phyloP scores from a whole-genome alignment of 257 asterid species.

The Capsicum chinense region DNA sequence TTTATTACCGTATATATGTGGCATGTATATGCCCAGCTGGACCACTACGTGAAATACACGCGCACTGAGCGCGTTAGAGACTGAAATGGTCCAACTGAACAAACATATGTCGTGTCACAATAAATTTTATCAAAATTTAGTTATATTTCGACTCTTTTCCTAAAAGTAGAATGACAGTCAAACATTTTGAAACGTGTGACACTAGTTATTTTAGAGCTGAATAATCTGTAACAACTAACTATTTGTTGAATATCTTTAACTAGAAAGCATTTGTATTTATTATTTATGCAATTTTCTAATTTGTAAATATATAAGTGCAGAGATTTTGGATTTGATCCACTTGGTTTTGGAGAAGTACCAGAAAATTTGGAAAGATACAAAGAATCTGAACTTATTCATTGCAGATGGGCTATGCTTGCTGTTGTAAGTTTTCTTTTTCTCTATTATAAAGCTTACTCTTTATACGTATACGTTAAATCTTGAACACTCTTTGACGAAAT shows the following conservation, averaged over 20 bases:
- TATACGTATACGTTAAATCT: neutral
- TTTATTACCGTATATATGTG: too few species aligned
- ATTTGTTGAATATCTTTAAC: neutral
- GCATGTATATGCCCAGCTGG: too few species aligned
- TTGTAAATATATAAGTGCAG: slow-evolving; percentile 38
- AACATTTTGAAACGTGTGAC: neutral
- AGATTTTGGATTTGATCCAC: slow-evolving; percentile 97
- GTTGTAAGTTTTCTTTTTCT: slow-evolving; percentile 52
- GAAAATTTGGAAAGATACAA: slow-evolving; percentile 85
- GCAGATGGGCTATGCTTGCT: slow-evolving; percentile 99
- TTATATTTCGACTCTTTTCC: too few species aligned
- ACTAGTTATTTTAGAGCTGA: neutral
- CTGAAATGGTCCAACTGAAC: too few species aligned
- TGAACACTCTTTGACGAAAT: neutral
- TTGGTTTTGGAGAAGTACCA: slow-evolving; percentile 87
- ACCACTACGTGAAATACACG: too few species aligned
- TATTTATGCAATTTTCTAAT: neutral
- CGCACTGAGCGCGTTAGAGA: too few species aligned
- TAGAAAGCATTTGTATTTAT: neutral
- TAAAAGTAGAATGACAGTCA: neutral
- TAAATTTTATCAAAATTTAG: too few species aligned
- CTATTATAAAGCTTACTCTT: neutral
- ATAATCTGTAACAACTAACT: neutral
- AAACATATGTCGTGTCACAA: too few species aligned
- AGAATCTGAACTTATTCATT: slow-evolving; percentile 90